phyloP scores from a whole-genome alignment of 352 stramenopile genomes.

The Phytophthora sp. region DNA sequence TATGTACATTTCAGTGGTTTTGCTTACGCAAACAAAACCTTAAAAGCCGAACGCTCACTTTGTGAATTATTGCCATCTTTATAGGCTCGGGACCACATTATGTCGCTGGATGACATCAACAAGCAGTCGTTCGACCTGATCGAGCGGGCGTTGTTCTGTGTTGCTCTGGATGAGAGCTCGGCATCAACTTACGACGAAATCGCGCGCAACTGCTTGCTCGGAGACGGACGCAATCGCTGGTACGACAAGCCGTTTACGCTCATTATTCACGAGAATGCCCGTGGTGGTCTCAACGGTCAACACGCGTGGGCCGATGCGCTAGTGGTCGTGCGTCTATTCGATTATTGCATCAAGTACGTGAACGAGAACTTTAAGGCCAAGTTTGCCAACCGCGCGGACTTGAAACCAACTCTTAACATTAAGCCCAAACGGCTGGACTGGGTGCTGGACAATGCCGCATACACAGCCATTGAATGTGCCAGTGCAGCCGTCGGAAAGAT shows the following conservation, averaged over 20 bases:
- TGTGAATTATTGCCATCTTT: background rate
- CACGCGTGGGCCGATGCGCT: constrained; percentile 98
- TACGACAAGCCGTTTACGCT: constrained; percentile 99
- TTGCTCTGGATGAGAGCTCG: constrained; percentile 92
- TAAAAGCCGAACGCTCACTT: background rate
- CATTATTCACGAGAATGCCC: constrained; percentile 96
- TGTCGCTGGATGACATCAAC: constrained; percentile 87
- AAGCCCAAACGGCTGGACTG: constrained; percentile 82
- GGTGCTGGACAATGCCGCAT: constrained; percentile 82
- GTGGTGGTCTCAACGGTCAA: constrained; percentile 95
- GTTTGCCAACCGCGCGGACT: constrained; percentile 75
- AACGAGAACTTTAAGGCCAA: constrained; percentile 91
- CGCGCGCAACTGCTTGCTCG: constrained; percentile 82
- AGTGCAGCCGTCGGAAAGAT: constrained; percentile 92
- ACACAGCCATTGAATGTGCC: constrained; percentile 86
- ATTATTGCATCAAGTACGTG: constrained; percentile 94
- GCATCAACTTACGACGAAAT: constrained; percentile 87
- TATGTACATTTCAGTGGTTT: constrained; percentile 33
- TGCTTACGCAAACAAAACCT: background rate
- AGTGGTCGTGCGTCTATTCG: constrained; percentile 93
- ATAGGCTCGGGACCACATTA: constrained; percentile 81
- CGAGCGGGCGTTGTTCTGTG: constrained; percentile 92
- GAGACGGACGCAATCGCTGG: constrained; percentile 95
- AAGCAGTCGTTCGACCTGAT: constrained; percentile 92
- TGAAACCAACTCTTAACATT: constrained; percentile 67